A percentile compares a stretch with the other conserved stretches of the same genome.
These are phyloP conservation scores for Raddia distichophylla DNA, from an alignment of 176 grass and related monocot species.

Conservation along the genomic window DNA sequence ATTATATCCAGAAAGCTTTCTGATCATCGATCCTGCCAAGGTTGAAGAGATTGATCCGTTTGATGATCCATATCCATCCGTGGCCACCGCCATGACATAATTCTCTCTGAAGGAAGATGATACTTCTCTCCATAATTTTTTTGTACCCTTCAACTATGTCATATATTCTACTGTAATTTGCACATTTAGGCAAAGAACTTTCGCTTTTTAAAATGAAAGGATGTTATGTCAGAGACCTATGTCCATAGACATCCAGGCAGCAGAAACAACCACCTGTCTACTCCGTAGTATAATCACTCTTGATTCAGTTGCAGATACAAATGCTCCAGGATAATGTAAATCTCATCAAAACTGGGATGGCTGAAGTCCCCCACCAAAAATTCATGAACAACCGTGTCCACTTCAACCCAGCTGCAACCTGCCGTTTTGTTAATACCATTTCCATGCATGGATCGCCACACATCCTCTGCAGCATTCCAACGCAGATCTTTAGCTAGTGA, in stretches of 20 bases:
- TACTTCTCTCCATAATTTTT: no score
- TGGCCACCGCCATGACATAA: no score
- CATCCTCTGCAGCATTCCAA: conserved; percentile 55
- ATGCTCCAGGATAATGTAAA: conserved; percentile 46
- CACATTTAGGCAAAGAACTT: background rate
- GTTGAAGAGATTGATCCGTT: no score
- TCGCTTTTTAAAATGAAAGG: background rate
- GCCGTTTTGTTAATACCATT: conserved; percentile 45
- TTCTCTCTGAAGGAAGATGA: no score
- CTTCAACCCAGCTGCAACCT: conserved; percentile 72
- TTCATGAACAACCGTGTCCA: conserved; percentile 40
- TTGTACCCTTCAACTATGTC: no score
- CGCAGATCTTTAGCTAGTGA: conserved; percentile 46
- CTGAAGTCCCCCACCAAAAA: conserved; percentile 45
- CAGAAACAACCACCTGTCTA: background rate
- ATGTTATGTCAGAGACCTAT: background rate
- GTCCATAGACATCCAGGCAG: background rate
- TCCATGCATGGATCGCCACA: conserved; percentile 50
- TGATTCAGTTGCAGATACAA: conserved; percentile 47
- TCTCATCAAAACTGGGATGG: conserved; percentile 45
- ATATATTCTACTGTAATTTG: no score
- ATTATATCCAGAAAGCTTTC: no score
- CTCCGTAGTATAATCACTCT: background rate
- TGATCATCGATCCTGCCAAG: no score
- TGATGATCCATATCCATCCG: no score